phyloP scores from a whole-genome alignment of 768 basidiomycete genomes.

The Auricularia heimuer region DNA sequence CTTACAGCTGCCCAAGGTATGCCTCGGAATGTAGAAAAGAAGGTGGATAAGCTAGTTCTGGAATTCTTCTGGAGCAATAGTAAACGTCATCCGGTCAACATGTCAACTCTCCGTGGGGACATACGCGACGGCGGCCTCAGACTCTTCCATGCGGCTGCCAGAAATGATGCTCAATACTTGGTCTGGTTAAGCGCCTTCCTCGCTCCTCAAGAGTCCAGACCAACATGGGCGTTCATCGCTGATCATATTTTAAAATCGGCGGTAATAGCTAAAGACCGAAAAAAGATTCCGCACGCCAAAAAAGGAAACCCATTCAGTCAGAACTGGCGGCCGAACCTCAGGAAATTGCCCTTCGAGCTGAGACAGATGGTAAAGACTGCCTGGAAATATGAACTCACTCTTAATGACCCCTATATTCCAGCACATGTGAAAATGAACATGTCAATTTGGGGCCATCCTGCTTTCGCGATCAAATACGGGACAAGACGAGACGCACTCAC shows the following conservation, averaged over 20 bases:
- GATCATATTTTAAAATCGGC: not conserved
- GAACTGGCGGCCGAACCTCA: not conserved
- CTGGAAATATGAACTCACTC: not conserved
- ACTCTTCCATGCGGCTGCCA: too few species aligned
- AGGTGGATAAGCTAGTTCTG: conserved; percentile 13
- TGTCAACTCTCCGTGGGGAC: not conserved
- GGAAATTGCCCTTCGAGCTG: not conserved
- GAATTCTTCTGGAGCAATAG: conserved; percentile 20
- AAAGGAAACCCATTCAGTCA: not conserved
- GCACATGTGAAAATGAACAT: not conserved
- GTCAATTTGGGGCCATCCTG: not conserved
- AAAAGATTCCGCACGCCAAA: not conserved
- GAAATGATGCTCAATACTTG: too few species aligned
- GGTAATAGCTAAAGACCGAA: not conserved
- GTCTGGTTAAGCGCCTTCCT: not conserved
- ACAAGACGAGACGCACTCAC: not conserved
- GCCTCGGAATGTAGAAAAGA: conserved; percentile 18
- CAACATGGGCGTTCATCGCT: not conserved
- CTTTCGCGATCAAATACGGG: not conserved
- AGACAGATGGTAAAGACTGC: not conserved
- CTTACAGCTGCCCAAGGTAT: conserved; percentile 26
- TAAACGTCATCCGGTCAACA: not conserved
- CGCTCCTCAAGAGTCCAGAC: not conserved
- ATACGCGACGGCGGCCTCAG: not conserved
- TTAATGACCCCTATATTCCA: not conserved